phyloP scores from a whole-genome alignment of 345 rosid species.

The Syzygium oleosum region DNA sequence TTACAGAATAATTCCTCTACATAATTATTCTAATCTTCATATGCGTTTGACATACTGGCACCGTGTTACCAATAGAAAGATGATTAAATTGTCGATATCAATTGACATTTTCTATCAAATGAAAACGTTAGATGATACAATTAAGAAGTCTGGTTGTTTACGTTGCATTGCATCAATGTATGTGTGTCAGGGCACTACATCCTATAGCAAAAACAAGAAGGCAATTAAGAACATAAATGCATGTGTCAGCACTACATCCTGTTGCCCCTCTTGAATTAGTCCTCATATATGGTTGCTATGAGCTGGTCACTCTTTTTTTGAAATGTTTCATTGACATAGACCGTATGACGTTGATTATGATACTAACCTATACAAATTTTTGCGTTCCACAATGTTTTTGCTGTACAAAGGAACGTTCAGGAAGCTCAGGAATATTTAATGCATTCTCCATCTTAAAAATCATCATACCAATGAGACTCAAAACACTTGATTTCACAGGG shows the following conservation, averaged over 20 bases:
- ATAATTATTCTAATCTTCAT: background rate
- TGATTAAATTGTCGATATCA: background rate
- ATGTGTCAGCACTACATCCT: background rate
- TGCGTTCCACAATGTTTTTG: background rate
- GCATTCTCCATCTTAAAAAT: background rate
- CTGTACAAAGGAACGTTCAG: background rate
- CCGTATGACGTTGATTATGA: background rate
- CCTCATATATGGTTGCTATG: background rate
- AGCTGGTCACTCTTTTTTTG: background rate
- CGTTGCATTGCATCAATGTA: background rate
- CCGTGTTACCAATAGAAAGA: background rate
- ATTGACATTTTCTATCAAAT: background rate
- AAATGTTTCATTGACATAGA: background rate
- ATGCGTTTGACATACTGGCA: background rate
- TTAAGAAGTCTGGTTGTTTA: background rate
- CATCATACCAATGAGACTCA: background rate
- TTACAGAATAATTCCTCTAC: background rate
- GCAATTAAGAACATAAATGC: background rate
- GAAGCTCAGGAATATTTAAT: background rate
- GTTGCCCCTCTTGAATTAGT: background rate
- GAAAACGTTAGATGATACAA: background rate
- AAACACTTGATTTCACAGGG: slow-evolving; percentile 34
- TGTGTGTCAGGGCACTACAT: background rate
- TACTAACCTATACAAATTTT: background rate
- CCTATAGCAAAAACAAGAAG: background rate